Evolutionary conservation across 345 rosid genomes (phyloP), one percentile per base, ranked within the genome.

Genomic region (Salix udensis): DNA sequence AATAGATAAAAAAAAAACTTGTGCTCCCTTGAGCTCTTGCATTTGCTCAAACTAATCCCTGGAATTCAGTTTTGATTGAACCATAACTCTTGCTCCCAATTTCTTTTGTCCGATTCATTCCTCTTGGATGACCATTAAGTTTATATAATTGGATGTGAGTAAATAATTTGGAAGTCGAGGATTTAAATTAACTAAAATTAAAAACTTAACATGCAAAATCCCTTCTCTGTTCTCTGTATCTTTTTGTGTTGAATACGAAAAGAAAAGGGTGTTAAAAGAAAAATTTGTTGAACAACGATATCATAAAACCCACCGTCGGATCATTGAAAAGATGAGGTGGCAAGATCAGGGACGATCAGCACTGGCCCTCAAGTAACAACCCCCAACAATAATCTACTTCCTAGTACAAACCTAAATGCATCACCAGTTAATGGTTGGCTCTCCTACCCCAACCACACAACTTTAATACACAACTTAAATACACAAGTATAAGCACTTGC

Each of bases 401-500:
- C 28, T 55, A 12, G 23, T 9, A n/a, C 26, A 24, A 55, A 55
- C 3, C 12, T 13, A 28, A 36, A 39, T 21, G 44, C 46, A 39
- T 30, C 28, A 21, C 6, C 39, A 73, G 24, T 65, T 7, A 67
- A 40, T 62, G 9, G 75, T 44, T 78, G 58, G 81, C 72, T 78
- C 73, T 67, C 81, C 81, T 39, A 73, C 81, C 61, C 81, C 77
- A 78, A 78, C 81, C 53, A 58, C 66, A 67, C 64, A 48, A 34
- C 81, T 67, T 78, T 67, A 78, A 37, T 73, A 3, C 62, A 21
- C 62, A 55, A 55, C 28, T 26, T 26, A 26, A 26, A 26, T 26
- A 26, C 62, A n/a, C 62, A 55, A 55, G 14, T 23, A 3, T 1
- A 12, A 40, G 44, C 44, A 40, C 44, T 10, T 40, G 44, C 44